Conservation (phyloP, 768 basidiomycete genomes). For the Lactifluus piperatus region DNA sequence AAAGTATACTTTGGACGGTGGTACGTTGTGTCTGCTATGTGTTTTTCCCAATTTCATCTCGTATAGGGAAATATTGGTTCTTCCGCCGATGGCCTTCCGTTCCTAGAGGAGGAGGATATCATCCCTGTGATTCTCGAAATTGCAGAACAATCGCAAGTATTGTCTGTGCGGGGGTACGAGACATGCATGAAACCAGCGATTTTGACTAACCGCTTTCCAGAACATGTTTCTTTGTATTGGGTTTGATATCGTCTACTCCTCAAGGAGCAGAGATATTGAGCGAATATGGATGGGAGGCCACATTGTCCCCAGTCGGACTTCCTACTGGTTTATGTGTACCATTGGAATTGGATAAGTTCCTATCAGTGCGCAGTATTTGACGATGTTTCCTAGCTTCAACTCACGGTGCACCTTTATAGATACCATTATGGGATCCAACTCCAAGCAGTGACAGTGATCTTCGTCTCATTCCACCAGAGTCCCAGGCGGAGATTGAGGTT, state of each 20-base stretch:
- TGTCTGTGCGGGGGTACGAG: conserved; percentile 89
- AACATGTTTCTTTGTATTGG: conserved; percentile 93
- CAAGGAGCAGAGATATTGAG: conserved; percentile 91
- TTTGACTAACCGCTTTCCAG: conserved; percentile 33
- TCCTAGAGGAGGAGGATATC: conserved; percentile 93
- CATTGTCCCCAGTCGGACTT: conserved; percentile 72
- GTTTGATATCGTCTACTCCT: conserved; percentile 82
- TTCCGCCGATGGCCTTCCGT: conserved; percentile 82
- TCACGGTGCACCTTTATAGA: conserved; percentile 33
- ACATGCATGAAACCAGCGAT: background rate
- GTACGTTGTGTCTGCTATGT: conserved; percentile 32
- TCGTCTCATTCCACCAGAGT: conserved; percentile 55
- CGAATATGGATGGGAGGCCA: conserved; percentile 91
- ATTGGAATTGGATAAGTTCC: conserved; percentile 69
- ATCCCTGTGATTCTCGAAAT: conserved; percentile 87
- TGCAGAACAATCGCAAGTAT: conserved; percentile 78
- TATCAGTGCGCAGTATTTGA: conserved; percentile 45
- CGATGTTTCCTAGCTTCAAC: background rate
- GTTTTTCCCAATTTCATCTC: conserved; percentile 1
- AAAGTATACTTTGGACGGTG: conserved; percentile 95
- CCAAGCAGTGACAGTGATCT: conserved; percentile 27
- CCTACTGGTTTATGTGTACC: conserved; percentile 92
- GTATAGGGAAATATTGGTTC: conserved; percentile 88
- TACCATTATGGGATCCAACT: conserved; percentile 56
- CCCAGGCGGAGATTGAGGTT: conserved; percentile 71